A percentile compares a stretch with the other conserved stretches of the same genome.
Evolutionary conservation across 2,329 filamentous ascomycete genomes (phyloP).

Genomic region (Paracorniculantispora psalliotae): DNA sequence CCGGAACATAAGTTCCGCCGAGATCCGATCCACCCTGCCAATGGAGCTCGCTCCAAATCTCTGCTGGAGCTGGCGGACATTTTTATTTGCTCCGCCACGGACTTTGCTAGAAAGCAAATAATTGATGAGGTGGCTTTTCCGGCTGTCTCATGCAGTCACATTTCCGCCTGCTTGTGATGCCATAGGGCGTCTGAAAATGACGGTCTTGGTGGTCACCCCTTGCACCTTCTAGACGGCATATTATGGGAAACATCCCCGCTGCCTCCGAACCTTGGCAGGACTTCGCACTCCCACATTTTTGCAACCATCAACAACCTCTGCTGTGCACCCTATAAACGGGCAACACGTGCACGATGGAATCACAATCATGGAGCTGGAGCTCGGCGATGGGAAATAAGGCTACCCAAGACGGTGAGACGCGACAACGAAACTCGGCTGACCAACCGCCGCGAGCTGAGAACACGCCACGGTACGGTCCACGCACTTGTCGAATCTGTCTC

Average conservation of each 20-base stretch:
- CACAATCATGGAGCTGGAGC: slow-evolving; percentile 12
- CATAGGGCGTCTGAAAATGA: background rate
- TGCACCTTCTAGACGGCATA: slow-evolving; percentile 3
- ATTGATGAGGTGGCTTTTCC: slow-evolving; percentile 14
- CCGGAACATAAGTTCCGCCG: slow-evolving; percentile 12
- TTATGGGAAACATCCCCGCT: slow-evolving; percentile 7
- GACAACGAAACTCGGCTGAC: slow-evolving; percentile 1
- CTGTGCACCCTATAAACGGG: background rate
- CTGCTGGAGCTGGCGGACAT: slow-evolving; percentile 2
- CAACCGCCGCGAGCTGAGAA: slow-evolving; percentile 1
- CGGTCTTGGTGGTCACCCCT: background rate
- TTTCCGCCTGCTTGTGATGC: slow-evolving; percentile 4
- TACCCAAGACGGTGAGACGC: slow-evolving; percentile 5
- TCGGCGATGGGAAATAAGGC: slow-evolving; percentile 3
- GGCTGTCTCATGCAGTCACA: background rate
- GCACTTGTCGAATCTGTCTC: slow-evolving; percentile 85
- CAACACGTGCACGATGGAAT: background rate
- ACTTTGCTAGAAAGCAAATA: background rate
- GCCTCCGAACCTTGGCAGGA: background rate
- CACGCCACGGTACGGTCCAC: slow-evolving; percentile 56
- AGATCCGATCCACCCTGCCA: slow-evolving; percentile 3
- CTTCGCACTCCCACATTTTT: background rate
- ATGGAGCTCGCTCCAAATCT: slow-evolving; percentile 3
- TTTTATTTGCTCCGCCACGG: slow-evolving; percentile 5
- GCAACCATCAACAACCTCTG: background rate